These are phyloP conservation scores for Kingdonia uniflora DNA, from an alignment of 164 flowering plant species.

Conservation along the genomic window DNA sequence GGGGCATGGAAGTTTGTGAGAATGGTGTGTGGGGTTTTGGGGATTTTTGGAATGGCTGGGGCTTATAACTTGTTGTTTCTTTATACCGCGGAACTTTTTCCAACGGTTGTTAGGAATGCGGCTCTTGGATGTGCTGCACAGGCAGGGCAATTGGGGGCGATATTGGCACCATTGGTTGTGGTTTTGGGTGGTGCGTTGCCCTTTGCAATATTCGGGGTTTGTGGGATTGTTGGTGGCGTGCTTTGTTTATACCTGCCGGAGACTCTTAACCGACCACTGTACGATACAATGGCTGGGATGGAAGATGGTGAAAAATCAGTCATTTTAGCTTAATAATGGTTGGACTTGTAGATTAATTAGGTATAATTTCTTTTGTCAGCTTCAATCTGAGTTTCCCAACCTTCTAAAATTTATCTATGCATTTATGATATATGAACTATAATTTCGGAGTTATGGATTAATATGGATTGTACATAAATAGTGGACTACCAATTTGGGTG, in stretches of 20 bases:
- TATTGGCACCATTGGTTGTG: conserved; percentile 83
- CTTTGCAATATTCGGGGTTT: conserved; percentile 52
- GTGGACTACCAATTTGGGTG: too few species aligned
- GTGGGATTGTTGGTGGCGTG: conserved; percentile 55
- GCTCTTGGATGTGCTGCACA: conserved; percentile 81
- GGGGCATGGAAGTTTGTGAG: conserved; percentile 40
- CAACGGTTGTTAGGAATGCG: conserved; percentile 87
- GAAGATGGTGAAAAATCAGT: conserved; percentile 34
- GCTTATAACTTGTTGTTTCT: conserved; percentile 75
- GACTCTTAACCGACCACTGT: conserved; percentile 64
- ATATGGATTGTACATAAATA: too few species aligned
- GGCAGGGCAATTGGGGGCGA: conserved; percentile 87
- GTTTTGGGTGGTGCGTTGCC: conserved; percentile 65
- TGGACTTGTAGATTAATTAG: too few species aligned
- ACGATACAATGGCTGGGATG: conserved; percentile 78
- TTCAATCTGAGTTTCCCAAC: too few species aligned
- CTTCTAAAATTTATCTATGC: too few species aligned
- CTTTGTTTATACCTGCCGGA: conserved; percentile 71
- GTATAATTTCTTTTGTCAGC: too few species aligned
- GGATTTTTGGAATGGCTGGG: conserved; percentile 88
- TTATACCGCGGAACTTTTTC: conserved; percentile 78
- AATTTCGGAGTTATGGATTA: too few species aligned
- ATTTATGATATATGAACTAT: too few species aligned
- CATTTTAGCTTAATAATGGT: too few species aligned
- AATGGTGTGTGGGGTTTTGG: conserved; percentile 65